Evolutionary conservation across 768 basidiomycete genomes (phyloP).

Genomic region (Hemileccinum rubropunctum): DNA sequence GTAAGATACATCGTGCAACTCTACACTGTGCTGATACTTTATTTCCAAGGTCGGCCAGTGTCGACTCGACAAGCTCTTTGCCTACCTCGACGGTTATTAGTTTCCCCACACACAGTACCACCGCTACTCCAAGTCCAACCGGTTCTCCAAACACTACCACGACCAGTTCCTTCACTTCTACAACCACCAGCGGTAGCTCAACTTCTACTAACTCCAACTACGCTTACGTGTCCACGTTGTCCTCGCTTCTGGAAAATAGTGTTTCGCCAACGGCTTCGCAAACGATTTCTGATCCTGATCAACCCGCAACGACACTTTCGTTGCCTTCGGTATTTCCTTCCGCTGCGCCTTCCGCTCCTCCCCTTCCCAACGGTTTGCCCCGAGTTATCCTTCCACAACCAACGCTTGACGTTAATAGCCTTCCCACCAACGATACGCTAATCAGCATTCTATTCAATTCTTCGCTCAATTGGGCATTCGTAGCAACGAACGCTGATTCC

Average conservation of each 20-base stretch:
- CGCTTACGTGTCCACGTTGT: slow-evolving; percentile 33
- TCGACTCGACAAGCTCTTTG: not conserved
- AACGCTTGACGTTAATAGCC: slow-evolving; percentile 21
- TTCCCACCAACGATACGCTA: slow-evolving; percentile 41
- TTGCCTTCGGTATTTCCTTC: slow-evolving; percentile 20
- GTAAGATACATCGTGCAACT: not conserved
- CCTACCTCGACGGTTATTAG: slow-evolving; percentile 28
- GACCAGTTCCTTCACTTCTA: slow-evolving; percentile 6
- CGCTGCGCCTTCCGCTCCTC: slow-evolving; percentile 23
- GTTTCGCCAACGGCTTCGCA: slow-evolving; percentile 16
- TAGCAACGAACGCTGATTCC: slow-evolving; percentile 53
- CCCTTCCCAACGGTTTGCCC: slow-evolving; percentile 63
- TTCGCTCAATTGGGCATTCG: slow-evolving; percentile 66
- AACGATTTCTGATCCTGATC: slow-evolving; percentile 40
- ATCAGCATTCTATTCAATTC: slow-evolving; percentile 66
- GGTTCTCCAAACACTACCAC: slow-evolving; percentile 3
- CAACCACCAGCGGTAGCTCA: slow-evolving; percentile 15
- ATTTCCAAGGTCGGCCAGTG: not conserved
- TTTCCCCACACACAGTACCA: slow-evolving; percentile 25
- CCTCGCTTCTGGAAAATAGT: slow-evolving; percentile 33
- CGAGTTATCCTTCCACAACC: slow-evolving; percentile 50
- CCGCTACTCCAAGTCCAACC: not conserved
- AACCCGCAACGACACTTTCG: slow-evolving; percentile 28
- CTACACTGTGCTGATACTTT: not conserved
- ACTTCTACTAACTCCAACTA: slow-evolving; percentile 24